These are phyloP conservation scores for Cyberlindnera subsufficiens DNA, from an alignment of 805 yeast species.

Conservation along the genomic window DNA sequence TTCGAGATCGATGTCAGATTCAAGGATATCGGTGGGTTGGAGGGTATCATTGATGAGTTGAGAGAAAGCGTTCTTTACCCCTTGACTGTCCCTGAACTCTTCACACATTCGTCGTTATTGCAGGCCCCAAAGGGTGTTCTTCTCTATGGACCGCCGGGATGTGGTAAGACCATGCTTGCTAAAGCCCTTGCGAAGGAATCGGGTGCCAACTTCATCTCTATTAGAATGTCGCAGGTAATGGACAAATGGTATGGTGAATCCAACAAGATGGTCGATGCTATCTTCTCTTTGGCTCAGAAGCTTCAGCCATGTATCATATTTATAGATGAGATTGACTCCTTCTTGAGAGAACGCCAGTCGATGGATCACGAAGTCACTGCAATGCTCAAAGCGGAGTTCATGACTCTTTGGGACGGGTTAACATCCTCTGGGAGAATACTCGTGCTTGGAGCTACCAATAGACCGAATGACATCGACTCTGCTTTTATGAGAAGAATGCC, in stretches of 20 bases:
- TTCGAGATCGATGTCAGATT: constrained; percentile 74
- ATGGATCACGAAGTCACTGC: constrained; percentile 95
- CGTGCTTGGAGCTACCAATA: constrained; percentile 91
- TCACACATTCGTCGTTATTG: constrained; percentile 63
- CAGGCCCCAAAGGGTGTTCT: constrained; percentile 94
- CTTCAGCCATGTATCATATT: constrained; percentile 92
- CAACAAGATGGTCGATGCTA: constrained; percentile 88
- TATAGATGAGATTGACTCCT: constrained; percentile 95
- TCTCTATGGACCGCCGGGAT: constrained; percentile 94
- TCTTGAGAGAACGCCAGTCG: constrained; percentile 77
- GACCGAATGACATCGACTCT: constrained; percentile 85
- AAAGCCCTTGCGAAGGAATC: constrained; percentile 91
- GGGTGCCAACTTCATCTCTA: constrained; percentile 85
- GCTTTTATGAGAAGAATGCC: constrained; percentile 94
- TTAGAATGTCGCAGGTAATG: constrained; percentile 89
- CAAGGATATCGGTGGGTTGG: constrained; percentile 86
- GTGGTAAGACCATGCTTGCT: constrained; percentile 97
- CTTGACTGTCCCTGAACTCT: constrained; percentile 68
- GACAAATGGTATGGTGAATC: constrained; percentile 98
- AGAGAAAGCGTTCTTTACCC: constrained; percentile 89
- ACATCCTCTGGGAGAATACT: constrained; percentile 70
- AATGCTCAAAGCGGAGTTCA: constrained; percentile 89
- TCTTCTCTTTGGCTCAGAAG: constrained; percentile 83
- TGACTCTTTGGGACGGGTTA: constrained; percentile 97
- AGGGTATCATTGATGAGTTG: constrained; percentile 73